Evolutionary conservation across 371 early-diverging fungal genomes (phyloP), one percentile per base, ranked within the genome.

Genomic region (Apophysomyces elegans): DNA sequence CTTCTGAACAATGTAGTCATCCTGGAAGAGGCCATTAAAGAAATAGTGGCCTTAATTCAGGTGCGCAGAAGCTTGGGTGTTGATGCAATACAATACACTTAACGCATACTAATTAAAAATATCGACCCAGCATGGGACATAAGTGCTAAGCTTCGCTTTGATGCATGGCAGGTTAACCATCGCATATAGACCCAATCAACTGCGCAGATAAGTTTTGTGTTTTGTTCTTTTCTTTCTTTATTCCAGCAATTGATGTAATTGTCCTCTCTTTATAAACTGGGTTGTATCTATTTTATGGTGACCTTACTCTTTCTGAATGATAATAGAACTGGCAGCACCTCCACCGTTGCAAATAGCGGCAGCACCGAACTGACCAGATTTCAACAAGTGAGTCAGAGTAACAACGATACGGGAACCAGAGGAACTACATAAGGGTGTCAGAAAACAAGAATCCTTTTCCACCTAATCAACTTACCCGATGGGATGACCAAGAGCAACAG

Each of bases 261-360:
- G 32, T 26, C 3, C 3, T 26, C 32, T 26, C 32, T 26, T 26
- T 2, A 26, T 26, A 26, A 26, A 26, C 32, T 26, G 32, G 32
- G 32, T 26, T 16, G 2, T 50, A 18, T 16, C 54, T 50, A 21
- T 50, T 50, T 7, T 41, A 21, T 18, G 32, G 4, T 39, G 14
- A 43, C 43, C 63, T 72, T 83, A 83, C 70, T 83, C 84, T 64
- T 79, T 85, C 75, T 96, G 90, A 68, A 96, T 90, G 44, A 96
- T 80, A 18, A 96, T 75, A 6, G 96, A 83, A 61, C 90, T 88
- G 41, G 97, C 97, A 65, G 91, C 96, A 69, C 97, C 97, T 66
- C 96, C 96, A 64, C 97, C 96, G 69, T 96, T 96, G 83, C 96
- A 96, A 63, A 96, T 89, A 36, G 90, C 90, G 37, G 96, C 96